phyloP scores from a whole-genome alignment of 345 rosid genomes.

The Stellera chamaejasme region DNA sequence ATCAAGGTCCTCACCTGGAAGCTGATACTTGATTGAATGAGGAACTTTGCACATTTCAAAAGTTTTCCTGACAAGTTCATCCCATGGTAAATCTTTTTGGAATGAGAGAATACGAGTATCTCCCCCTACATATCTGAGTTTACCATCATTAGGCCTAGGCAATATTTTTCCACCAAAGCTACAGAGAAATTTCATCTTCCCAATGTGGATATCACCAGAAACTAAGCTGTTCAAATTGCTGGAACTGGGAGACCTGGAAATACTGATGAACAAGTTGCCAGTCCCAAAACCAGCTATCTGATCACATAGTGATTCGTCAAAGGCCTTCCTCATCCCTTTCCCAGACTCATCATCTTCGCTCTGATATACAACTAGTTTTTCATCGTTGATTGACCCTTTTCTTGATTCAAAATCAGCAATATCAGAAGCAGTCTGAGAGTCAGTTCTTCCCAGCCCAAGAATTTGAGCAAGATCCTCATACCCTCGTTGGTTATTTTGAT shows the following conservation, averaged over 20 bases:
- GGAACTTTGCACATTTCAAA: conserved; percentile 35
- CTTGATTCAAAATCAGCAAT: conserved; percentile 33
- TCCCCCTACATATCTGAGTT: conserved; percentile 63
- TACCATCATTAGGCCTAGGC: conserved; percentile 61
- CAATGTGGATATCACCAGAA: conserved; percentile 20
- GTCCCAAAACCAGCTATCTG: conserved; percentile 22
- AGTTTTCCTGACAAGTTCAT: conserved; percentile 50
- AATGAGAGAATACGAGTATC: conserved; percentile 58
- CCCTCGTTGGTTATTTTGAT: conserved; percentile 29
- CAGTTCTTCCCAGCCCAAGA: conserved; percentile 47
- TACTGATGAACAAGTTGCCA: conserved; percentile 14
- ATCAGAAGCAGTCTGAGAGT: conserved; percentile 39
- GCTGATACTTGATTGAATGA: conserved; percentile 60
- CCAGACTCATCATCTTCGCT: conserved; percentile 28
- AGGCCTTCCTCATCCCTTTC: conserved; percentile 28
- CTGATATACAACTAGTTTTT: conserved; percentile 24
- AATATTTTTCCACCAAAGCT: conserved; percentile 61
- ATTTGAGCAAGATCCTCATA: conserved; percentile 36
- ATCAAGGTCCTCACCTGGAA: conserved; percentile 70
- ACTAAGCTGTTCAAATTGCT: conserved; percentile 21
- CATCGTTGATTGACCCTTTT: conserved; percentile 25
- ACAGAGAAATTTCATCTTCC: conserved; percentile 56
- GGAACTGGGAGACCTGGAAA: conserved; percentile 23
- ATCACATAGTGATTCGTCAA: conserved; percentile 32
- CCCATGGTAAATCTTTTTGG: conserved; percentile 39